Conservation (phyloP, 1,139 yeast genomes). For the Candida sp. region DNA sequence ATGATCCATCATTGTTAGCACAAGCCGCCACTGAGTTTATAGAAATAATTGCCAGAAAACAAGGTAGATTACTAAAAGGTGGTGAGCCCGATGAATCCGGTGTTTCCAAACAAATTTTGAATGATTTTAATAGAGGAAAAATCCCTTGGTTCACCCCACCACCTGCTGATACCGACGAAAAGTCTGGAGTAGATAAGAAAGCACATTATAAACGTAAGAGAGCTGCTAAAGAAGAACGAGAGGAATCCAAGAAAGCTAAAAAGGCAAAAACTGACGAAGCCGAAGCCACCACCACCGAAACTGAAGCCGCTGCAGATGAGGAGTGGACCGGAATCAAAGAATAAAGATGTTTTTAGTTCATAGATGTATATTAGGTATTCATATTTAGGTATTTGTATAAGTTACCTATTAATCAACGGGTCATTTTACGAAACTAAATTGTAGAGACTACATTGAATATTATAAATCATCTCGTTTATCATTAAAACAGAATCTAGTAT, state of each 20-base stretch:
- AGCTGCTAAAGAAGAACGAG: slow-evolving; percentile 35
- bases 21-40: slow-evolving; percentile 75
- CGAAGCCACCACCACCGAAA: slow-evolving; percentile 9
- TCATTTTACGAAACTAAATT: slow-evolving; percentile 3
- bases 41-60: slow-evolving; percentile 88
- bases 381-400: slow-evolving; percentile 3
- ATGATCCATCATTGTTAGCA: slow-evolving; percentile 34
- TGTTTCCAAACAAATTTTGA: slow-evolving; percentile 84
- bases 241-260: slow-evolving; percentile 7
- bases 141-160: slow-evolving; percentile 98
- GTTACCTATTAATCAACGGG: slow-evolving; percentile 4
- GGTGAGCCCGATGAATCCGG: slow-evolving; percentile 98
- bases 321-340: slow-evolving; percentile 19
- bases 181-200: slow-evolving; percentile 55
- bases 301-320: slow-evolving; percentile 14
- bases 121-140: slow-evolving; percentile 95
- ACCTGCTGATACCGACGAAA: slow-evolving; percentile 63
- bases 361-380: slow-evolving; percentile 6
- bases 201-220: slow-evolving; percentile 52
- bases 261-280: slow-evolving; percentile 13
- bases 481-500: slow-evolving; percentile 5
- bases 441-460: not conserved
- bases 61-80: slow-evolving; percentile 90
- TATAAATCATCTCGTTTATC: slow-evolving; percentile 3
- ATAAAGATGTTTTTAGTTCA: slow-evolving; percentile 6